phyloP scores from a whole-genome alignment of 176 grass and related monocot species.

The Eragrostis curvula region DNA sequence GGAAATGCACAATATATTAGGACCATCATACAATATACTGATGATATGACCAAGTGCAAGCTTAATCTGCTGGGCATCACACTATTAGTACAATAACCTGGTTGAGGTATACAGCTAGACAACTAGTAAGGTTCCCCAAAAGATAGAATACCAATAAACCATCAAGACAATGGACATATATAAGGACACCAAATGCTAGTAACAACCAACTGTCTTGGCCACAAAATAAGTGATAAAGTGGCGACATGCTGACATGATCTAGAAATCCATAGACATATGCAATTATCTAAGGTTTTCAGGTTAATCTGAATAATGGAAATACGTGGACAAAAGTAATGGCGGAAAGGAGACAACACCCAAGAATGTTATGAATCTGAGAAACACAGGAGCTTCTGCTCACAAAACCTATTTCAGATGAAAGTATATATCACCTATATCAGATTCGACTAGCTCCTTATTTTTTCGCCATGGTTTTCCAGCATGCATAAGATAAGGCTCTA shows the following conservation, averaged over 20 bases:
- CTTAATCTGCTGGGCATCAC: background rate
- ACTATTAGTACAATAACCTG: background rate
- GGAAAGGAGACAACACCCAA: background rate
- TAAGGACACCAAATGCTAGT: background rate
- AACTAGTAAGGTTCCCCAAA: background rate
- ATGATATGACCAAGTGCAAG: background rate
- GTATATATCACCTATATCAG: conserved; percentile 56
- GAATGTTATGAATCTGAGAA: background rate
- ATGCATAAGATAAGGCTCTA: conserved; percentile 95
- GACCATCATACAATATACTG: background rate
- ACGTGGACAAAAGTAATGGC: background rate
- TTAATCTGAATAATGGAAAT: background rate
- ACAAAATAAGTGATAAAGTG: background rate
- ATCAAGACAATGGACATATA: background rate
- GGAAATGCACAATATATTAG: background rate
- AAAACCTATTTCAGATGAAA: conserved; percentile 12
- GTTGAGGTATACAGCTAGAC: background rate
- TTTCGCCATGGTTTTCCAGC: conserved; percentile 91
- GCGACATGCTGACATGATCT: background rate
- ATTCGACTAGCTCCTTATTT: conserved; percentile 50
- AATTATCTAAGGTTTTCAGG: conserved; percentile 6
- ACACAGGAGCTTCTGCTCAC: background rate
- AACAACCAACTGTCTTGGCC: background rate
- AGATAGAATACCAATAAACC: background rate
- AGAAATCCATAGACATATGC: background rate